phyloP scores from a whole-genome alignment of 139 green algal genomes.

The Nannochloris sp. region DNA sequence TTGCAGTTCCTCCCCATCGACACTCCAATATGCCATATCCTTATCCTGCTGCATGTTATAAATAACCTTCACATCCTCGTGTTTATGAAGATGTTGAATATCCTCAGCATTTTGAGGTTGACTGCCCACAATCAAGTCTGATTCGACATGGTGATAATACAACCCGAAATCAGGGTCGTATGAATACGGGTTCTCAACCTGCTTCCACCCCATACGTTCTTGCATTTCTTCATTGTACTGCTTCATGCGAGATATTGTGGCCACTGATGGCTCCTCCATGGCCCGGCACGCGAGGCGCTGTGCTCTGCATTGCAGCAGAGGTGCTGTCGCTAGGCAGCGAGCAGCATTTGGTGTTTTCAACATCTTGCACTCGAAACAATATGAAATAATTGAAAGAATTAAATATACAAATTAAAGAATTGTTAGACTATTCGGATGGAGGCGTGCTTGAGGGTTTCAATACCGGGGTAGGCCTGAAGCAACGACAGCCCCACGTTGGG shows the following conservation, averaged over 20 bases:
- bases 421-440: too few species aligned
- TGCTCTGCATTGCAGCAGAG: too few species aligned
- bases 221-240: conserved; percentile 11
- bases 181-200: conserved; percentile 7
- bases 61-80: conserved; percentile 19
- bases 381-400: too few species aligned
- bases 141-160: conserved; percentile 61
- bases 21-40: conserved; percentile 36
- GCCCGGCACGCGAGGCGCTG: too few species aligned
- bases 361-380: too few species aligned
- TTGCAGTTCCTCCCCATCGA: conserved; percentile 35
- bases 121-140: conserved; percentile 44
- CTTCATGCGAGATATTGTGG: neutral
- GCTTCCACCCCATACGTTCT: conserved; percentile 6
- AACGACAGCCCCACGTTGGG: too few species aligned
- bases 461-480: too few species aligned
- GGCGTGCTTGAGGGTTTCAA: too few species aligned
- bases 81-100: conserved; percentile 28
- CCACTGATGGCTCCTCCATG: neutral
- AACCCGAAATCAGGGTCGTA: conserved; percentile 19
- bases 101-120: conserved; percentile 48
- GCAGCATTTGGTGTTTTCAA: too few species aligned
- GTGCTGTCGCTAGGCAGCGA: too few species aligned
- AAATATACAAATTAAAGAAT: too few species aligned
- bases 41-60: conserved; percentile 54